Percentiles rank a stretch among this genome's conserved stretches.
These are phyloP conservation scores for Rauvolfia tetraphylla DNA, from an alignment of 257 asterid species.

Conservation along the genomic window DNA sequence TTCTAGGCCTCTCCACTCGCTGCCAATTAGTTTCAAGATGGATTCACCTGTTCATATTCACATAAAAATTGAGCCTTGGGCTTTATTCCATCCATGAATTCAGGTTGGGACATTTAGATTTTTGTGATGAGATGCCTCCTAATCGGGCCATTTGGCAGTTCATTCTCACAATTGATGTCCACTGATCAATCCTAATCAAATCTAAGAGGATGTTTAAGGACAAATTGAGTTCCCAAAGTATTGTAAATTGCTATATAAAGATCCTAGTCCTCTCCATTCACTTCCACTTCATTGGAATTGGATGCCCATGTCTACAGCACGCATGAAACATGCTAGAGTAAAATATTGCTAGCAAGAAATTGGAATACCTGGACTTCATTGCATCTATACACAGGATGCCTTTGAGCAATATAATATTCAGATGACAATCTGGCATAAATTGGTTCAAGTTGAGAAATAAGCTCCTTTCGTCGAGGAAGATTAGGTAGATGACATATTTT, in stretches of 20 bases:
- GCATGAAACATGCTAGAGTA: background rate
- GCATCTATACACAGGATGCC: slow-evolving; percentile 73
- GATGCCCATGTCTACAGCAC: background rate
- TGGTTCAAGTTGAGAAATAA: slow-evolving; percentile 63
- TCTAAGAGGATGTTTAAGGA: background rate
- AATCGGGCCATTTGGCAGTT: background rate
- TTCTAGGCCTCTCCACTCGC: background rate
- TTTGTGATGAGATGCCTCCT: background rate
- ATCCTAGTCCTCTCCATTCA: background rate
- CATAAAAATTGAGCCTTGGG: background rate
- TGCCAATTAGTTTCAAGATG: background rate
- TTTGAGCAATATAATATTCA: slow-evolving; percentile 47
- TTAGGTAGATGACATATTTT: slow-evolving; percentile 58
- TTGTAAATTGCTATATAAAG: background rate
- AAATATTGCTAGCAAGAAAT: background rate
- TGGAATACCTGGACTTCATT: slow-evolving; percentile 66
- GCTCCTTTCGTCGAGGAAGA: slow-evolving; percentile 68
- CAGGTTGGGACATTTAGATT: background rate
- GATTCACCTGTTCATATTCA: background rate
- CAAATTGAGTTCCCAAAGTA: background rate
- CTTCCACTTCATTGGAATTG: background rate
- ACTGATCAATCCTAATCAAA: background rate
- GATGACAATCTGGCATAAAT: slow-evolving; percentile 51
- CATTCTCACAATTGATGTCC: background rate
- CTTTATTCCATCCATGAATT: background rate